Conservation (phyloP, 306 rosid species). For the Vigna radiata region DNA sequence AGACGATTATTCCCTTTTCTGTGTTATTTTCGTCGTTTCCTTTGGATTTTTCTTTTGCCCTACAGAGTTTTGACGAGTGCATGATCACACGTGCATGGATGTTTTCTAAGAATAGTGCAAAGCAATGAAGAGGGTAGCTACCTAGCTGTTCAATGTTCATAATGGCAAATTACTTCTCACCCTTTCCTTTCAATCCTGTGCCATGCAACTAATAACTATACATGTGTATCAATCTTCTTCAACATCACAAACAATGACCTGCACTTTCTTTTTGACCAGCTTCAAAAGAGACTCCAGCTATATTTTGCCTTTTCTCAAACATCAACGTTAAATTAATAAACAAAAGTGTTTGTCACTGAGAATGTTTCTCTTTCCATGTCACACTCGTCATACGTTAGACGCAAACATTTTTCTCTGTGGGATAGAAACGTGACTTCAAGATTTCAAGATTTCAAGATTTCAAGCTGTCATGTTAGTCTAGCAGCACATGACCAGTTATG, state of each 20-base stretch:
- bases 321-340: conserved; percentile 48
- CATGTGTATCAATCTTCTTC: background rate
- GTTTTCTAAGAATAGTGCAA: conserved; percentile 39
- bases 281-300: conserved; percentile 37
- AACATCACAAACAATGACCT: conserved; percentile 6
- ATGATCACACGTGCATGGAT: conserved; percentile 62
- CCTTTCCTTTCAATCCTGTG: conserved; percentile 9
- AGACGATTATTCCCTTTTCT: conserved; percentile 75
- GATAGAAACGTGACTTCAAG: background rate
- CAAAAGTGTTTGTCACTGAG: conserved; percentile 41
- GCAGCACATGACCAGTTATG: conserved; percentile 24
- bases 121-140: conserved; percentile 14
- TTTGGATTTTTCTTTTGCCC: conserved; percentile 53
- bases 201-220: background rate
- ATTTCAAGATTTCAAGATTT: background rate
- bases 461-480: conserved; percentile 26
- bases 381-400: conserved; percentile 44
- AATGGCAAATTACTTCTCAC: background rate
- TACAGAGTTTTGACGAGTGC: conserved; percentile 54
- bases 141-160: conserved; percentile 23
- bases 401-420: conserved; percentile 43
- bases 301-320: conserved; percentile 51
- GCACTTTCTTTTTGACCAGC: conserved; percentile 51
- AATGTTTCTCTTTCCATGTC: conserved; percentile 46
- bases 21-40: conserved; percentile 63